These are phyloP conservation scores for Orbilia brochopaga DNA, from an alignment of 2,329 filamentous ascomycete species.

Conservation along the genomic window DNA sequence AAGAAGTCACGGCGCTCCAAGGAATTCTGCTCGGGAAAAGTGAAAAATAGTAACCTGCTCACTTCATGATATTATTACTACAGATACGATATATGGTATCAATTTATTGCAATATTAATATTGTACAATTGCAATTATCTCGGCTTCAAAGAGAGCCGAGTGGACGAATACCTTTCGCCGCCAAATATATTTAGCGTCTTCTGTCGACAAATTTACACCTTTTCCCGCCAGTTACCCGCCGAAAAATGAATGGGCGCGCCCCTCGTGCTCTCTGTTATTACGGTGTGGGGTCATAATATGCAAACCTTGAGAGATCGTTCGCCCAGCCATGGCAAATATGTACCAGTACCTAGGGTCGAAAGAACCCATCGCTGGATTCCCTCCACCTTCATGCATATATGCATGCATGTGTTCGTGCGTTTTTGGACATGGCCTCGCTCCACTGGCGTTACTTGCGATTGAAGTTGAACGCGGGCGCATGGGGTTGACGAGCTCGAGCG, in stretches of 20 bases:
- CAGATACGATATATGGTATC: no score
- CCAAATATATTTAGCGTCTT: background rate
- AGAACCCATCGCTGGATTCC: background rate
- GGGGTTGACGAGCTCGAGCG: no score
- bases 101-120: no score
- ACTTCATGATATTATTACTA: no score
- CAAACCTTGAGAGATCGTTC: background rate
- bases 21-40: no score
- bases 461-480: background rate
- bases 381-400: background rate
- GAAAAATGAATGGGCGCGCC: background rate
- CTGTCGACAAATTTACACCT: constrained; percentile 5
- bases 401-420: background rate
- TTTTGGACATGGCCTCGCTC: background rate
- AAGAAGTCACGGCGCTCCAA: no score
- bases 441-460: background rate
- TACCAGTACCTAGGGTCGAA: background rate
- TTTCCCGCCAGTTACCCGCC: constrained; percentile 5
- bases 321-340: background rate
- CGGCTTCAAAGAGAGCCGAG: no score
- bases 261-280: background rate
- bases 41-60: no score
- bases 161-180: no score
- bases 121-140: no score
- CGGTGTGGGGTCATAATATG: background rate